Base-by-base conservation (phyloP, 495 filamentous ascomycete species). In the Aspergillus sparsus region DNA sequence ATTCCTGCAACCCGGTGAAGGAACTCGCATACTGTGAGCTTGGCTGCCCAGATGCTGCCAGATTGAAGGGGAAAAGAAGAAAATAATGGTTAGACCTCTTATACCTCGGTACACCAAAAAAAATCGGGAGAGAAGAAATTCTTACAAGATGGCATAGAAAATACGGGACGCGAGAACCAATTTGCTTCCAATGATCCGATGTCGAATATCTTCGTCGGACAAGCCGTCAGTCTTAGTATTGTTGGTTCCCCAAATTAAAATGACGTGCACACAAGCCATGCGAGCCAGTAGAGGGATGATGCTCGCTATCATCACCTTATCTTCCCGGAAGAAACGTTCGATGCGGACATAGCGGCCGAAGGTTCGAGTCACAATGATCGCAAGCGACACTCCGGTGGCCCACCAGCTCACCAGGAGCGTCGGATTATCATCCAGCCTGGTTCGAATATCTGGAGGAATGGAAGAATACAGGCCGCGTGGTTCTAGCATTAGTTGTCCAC, bases 361-460 rank as follows among this genome's bases (percentile, higher is more conserved):
- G 9, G 97, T 71, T 0, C 94, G 84, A 34, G 91, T 78, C 15
- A 91, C 58, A 60, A 98, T 96, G 61, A 97, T 89, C 39, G 83
- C 81, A 49, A 92, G 74, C 35, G 91, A 89, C 68, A 95, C 94
- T 7, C 77, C 77, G 7, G 92, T 95, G 58, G 90, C 91, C 94
- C 94, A 97, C 90, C 92, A 97, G 68, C 89, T 93, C 66, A 94
- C 91, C 54, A 97, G 79, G 42, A 98, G 81, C 0, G 90, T 92
- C 21, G 91, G 86, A 61, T 91, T 88, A 74, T 90, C 82, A 33
- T 86, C 67, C 9, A 66, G 34, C 49, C 67, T 75, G 62, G 80
- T 74, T 61, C 80, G 82, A 52, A 80, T 74, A 53, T 80, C 77
- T 49, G 89, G 89, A 8, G 87, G 84, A 10, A 75, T 71, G n/a